A percentile compares a stretch with the other conserved stretches of the same genome.
Conservation (phyloP, 2,329 filamentous ascomycete genomes). For the Fusarium mexicanum region DNA sequence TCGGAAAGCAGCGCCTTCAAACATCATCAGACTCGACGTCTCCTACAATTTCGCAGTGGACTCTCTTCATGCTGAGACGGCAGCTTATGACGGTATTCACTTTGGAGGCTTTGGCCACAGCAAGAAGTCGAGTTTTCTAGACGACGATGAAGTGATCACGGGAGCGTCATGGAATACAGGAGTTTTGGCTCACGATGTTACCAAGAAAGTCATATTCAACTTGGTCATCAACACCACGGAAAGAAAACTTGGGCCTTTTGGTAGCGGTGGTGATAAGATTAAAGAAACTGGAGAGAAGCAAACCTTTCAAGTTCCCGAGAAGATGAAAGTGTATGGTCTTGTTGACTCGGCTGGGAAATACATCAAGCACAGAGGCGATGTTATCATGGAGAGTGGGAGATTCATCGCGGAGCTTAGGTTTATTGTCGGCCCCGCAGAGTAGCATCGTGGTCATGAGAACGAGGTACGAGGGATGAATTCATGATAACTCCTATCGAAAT, state of each 20-base stretch:
- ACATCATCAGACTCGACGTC: neutral
- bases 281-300: neutral
- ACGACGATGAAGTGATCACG: neutral
- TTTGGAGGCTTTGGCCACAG: neutral
- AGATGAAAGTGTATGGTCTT: neutral
- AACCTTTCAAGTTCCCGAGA: neutral
- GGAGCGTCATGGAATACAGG: neutral
- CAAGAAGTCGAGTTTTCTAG: neutral
- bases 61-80: neutral
- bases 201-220: neutral
- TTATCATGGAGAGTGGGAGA: neutral
- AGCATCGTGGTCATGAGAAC: rapidly evolving
- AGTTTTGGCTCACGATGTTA: neutral
- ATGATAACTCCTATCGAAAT: neutral
- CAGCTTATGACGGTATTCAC: neutral
- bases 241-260: neutral
- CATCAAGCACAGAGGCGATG: neutral
- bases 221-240: neutral
- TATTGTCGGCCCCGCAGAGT: rapidly evolving
- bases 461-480: neutral
- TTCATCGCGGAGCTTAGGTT: neutral
- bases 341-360: neutral
- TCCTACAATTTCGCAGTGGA: neutral
- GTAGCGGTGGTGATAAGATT: rapidly evolving
- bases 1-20: neutral